phyloP scores from a whole-genome alignment of 2,329 filamentous ascomycete species.

The Exophiala alcalophila region DNA sequence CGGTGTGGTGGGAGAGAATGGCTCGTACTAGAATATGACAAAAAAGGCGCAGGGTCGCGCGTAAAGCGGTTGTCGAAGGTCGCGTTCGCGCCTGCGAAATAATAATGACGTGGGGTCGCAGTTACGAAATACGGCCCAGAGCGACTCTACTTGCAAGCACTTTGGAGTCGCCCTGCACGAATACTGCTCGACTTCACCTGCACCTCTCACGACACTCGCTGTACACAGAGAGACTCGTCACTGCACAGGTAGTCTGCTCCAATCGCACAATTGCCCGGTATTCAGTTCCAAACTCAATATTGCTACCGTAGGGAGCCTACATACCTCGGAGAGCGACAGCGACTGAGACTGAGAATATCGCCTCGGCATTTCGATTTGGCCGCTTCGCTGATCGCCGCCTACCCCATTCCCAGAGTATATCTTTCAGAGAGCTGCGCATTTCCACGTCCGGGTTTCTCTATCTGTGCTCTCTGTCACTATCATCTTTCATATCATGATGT shows the following conservation, averaged over 20 bases:
- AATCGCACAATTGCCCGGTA: too few relatives aligned
- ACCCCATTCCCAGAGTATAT: background rate
- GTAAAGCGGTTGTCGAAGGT: conserved; percentile 7
- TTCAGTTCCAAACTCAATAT: too few relatives aligned
- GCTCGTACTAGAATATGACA: too few relatives aligned
- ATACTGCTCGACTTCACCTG: background rate
- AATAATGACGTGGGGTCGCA: conserved; percentile 4
- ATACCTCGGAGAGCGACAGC: too few relatives aligned
- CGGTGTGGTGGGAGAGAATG: background rate
- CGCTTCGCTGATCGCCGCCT: conserved; percentile 4
- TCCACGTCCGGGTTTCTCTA: background rate
- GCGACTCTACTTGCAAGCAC: background rate
- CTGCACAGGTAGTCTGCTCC: too few relatives aligned
- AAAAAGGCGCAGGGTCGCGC: background rate
- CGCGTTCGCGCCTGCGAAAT: conserved; percentile 10
- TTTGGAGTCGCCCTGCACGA: too few relatives aligned
- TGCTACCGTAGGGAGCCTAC: too few relatives aligned
- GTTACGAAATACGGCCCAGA: too few relatives aligned
- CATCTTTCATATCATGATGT: conserved; percentile 19
- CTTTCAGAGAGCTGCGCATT: background rate
- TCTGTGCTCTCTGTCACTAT: background rate
- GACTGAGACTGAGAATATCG: too few relatives aligned
- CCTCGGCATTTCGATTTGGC: conserved; percentile 7
- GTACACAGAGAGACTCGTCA: too few relatives aligned
- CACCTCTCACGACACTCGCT: background rate